Evolutionary conservation across 176 grass and related monocot species (phyloP), one percentile per base, ranked within the genome.

Genomic region (Zoysia japonica): DNA sequence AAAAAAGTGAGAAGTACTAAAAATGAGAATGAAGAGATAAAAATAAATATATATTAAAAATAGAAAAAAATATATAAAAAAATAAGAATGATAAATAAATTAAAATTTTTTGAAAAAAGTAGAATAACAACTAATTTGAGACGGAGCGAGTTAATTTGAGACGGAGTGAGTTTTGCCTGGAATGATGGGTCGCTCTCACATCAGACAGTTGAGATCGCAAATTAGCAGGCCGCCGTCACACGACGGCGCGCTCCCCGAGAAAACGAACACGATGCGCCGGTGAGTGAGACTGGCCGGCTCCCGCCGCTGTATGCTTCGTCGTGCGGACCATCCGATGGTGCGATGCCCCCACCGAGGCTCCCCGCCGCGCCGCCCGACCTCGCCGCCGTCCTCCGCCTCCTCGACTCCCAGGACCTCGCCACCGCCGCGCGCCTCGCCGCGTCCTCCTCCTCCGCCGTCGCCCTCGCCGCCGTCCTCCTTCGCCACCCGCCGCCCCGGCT

Each of bases 361-460:
- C 42, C 71, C 43, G 3, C 71, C 1, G 3, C 64, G 13, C n/a
- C 63, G 37, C 56, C 74, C 11, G 68, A 68, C 64, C 47, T 36
- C 78, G 50, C 70, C 40, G 65, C 68, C 36, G 79, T 78, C 5
- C 50, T 52, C 65, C 62, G 74, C 74, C 55, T 83, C n/a, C 72
- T 88, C 41, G 75, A 90, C 35, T 55, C 70, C 75, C 38, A 36
- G 37, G 63, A 62, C 70, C 69, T 90, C n/a, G 15, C 40, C 35
- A 70, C 64, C 64, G 75, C 85, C 61, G 88, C 76, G 74, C 81
- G 81, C 88, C 81, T 83, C 45, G 78, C 78, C 5, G 78, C 76
- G 2, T 75, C 78, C 39, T 73, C 61, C 77, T 72, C 67, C 68
- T 78, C 68, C 78, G 53, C 79, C 35, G 19, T 79, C 74, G 71